A percentile compares a stretch with the other conserved stretches of the same genome.
These are phyloP conservation scores for Cokeromyces recurvatus DNA, from an alignment of 371 early-diverging fungal genomes.

Conservation along the genomic window DNA sequence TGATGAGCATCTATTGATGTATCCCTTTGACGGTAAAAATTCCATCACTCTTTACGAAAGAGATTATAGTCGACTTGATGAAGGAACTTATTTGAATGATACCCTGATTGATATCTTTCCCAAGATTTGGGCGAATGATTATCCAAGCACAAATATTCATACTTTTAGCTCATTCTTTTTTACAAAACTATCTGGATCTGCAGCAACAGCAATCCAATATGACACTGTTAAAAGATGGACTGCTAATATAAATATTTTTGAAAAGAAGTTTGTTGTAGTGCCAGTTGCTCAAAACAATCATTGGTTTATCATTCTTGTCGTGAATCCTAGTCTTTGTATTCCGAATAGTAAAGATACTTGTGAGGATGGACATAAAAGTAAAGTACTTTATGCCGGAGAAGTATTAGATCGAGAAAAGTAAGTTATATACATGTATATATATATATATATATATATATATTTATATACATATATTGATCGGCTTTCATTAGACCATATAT, in stretches of 20 bases:
- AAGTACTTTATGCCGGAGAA: not conserved
- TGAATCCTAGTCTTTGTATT: constrained; percentile 13
- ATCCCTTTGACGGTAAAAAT: constrained; percentile 9
- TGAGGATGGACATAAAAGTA: not conserved
- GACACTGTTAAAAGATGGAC: constrained; percentile 12
- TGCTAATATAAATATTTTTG: constrained; percentile 8
- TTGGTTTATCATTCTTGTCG: constrained; percentile 13
- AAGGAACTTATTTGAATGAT: constrained; percentile 16
- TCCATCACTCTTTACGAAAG: constrained; percentile 4
- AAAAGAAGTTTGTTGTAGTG: constrained; percentile 11
- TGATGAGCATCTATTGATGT: constrained; percentile 9
- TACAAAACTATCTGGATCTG: constrained; percentile 1
- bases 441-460: not conserved
- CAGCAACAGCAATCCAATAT: constrained; percentile 1
- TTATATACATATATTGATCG: no score
- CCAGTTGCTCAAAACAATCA: constrained; percentile 16
- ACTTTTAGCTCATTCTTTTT: constrained; percentile 19
- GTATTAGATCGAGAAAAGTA: constrained; percentile 1
- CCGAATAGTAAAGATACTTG: not conserved
- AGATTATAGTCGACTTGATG: constrained; percentile 6
- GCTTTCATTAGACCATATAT: constrained; percentile 22
- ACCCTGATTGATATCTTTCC: constrained; percentile 17
- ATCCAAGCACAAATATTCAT: constrained; percentile 1
- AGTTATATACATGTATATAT: not conserved
- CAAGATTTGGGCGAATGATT: constrained; percentile 13